phyloP scores from a whole-genome alignment of 2,329 filamentous ascomycete genomes.

The Exophiala xenobiotica region DNA sequence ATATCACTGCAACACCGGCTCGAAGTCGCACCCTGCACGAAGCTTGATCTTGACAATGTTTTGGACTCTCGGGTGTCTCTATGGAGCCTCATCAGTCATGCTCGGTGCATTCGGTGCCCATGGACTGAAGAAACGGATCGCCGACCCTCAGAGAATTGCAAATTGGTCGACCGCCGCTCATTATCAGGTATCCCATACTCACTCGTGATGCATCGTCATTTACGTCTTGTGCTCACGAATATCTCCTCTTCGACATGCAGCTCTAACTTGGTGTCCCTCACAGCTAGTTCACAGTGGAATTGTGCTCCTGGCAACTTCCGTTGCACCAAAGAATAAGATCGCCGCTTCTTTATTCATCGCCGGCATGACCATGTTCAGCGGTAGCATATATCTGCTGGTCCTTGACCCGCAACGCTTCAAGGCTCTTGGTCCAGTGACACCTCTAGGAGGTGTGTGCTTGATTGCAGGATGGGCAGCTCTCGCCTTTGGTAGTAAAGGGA shows the following conservation, averaged over 20 bases:
- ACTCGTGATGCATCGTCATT: neutral
- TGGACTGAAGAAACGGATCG: conserved; percentile 61
- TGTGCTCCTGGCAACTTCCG: conserved; percentile 56
- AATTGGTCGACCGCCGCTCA: conserved; percentile 66
- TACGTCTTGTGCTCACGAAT: neutral
- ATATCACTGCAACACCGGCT: neutral
- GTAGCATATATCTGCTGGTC: conserved; percentile 63
- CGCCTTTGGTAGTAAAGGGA: conserved; percentile 22
- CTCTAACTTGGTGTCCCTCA: neutral
- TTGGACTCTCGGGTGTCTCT: neutral
- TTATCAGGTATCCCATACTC: conserved; percentile 56
- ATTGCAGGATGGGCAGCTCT: conserved; percentile 62
- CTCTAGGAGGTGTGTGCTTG: conserved; percentile 56
- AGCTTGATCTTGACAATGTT: neutral
- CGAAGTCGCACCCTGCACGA: no score
- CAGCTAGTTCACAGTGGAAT: conserved; percentile 64
- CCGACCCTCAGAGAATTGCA: conserved; percentile 58
- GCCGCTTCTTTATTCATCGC: conserved; percentile 61
- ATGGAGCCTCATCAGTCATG: conserved; percentile 9
- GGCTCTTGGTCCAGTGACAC: conserved; percentile 63
- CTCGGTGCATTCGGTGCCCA: conserved; percentile 62
- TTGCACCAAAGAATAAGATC: conserved; percentile 55
- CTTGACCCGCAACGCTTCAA: conserved; percentile 63
- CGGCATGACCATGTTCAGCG: conserved; percentile 67
- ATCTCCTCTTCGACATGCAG: neutral